A percentile compares a stretch with the other conserved stretches of the same genome.
Conservation (phyloP, 495 filamentous ascomycete genomes). For the Podospora tetraspora region DNA sequence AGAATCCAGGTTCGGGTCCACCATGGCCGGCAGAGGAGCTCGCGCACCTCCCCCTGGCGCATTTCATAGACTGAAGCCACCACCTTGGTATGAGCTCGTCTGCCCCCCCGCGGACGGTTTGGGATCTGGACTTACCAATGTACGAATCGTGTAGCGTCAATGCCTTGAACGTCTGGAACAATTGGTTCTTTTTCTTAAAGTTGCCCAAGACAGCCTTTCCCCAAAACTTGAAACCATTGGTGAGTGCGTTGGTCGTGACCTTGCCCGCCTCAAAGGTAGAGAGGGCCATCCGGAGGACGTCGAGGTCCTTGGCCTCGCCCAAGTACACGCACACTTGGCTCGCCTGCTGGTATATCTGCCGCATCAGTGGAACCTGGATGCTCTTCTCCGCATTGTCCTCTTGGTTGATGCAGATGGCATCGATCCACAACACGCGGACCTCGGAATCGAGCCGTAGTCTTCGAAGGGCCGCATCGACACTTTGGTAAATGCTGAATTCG, state of each 20-base stretch:
- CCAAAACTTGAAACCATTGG: not conserved
- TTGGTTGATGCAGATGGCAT: constrained; percentile 6
- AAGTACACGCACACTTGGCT: constrained; percentile 3
- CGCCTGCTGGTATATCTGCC: constrained; percentile 6
- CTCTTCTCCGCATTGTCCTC: constrained; percentile 1
- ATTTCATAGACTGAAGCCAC: not conserved
- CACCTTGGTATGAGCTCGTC: not conserved
- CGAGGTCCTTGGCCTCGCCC: constrained; percentile 2
- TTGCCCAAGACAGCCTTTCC: not conserved
- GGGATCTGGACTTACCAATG: not conserved
- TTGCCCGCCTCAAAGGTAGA: not conserved
- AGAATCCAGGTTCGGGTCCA: constrained; percentile 4
- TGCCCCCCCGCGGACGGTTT: not conserved
- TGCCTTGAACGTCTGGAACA: not conserved
- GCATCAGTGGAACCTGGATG: constrained; percentile 4
- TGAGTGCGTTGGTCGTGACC: not conserved
- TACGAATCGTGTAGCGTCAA: not conserved
- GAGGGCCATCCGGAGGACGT: not conserved
- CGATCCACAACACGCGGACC: not conserved
- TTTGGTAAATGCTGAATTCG: not conserved
- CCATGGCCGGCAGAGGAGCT: constrained; percentile 3
- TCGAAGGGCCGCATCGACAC: not conserved
- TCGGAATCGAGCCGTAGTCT: not conserved
- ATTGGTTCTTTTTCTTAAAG: not conserved
- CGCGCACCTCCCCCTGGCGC: constrained; percentile 1